Conservation (phyloP, 352 stramenopile genomes). For the Lagenidium giganteum region DNA sequence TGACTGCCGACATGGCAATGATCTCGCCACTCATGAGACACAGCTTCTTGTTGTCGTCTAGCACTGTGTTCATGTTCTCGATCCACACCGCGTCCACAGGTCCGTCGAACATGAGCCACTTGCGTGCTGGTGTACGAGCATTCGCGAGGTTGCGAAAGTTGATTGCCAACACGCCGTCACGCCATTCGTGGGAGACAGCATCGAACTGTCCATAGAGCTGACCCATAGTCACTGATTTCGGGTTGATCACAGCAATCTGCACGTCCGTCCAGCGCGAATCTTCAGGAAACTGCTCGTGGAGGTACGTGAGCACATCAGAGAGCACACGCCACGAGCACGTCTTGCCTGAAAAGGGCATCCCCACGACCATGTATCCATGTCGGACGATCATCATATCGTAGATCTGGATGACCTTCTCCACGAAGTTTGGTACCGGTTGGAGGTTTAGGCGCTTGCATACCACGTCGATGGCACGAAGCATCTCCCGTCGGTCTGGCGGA, state of each 20-base stretch:
- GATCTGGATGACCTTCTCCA: slow-evolving; percentile 93
- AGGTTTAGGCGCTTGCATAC: slow-evolving; percentile 81
- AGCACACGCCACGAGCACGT: slow-evolving; percentile 89
- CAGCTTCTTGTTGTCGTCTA: slow-evolving; percentile 94
- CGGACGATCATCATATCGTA: slow-evolving; percentile 97
- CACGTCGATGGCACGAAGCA: slow-evolving; percentile 76
- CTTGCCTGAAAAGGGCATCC: slow-evolving; percentile 93
- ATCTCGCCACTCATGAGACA: slow-evolving; percentile 94
- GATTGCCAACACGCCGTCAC: slow-evolving; percentile 91
- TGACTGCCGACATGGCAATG: slow-evolving; percentile 91
- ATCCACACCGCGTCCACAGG: slow-evolving; percentile 94
- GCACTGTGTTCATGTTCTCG: slow-evolving; percentile 95
- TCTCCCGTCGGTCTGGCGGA: slow-evolving; percentile 81
- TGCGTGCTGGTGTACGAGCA: slow-evolving; percentile 67
- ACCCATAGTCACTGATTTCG: slow-evolving; percentile 91
- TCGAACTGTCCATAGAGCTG: slow-evolving; percentile 95
- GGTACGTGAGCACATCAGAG: slow-evolving; percentile 79
- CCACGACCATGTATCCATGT: slow-evolving; percentile 95
- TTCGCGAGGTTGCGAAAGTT: slow-evolving; percentile 86
- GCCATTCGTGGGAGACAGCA: slow-evolving; percentile 93
- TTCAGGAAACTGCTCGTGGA: slow-evolving; percentile 64
- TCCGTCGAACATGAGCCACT: slow-evolving; percentile 93
- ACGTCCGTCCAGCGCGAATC: slow-evolving; percentile 74
- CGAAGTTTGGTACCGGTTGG: slow-evolving; percentile 87
- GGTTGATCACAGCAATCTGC: slow-evolving; percentile 86